Evolutionary conservation across 306 rosid species (phyloP).

Genomic region (Vachellia pachyceras): DNA sequence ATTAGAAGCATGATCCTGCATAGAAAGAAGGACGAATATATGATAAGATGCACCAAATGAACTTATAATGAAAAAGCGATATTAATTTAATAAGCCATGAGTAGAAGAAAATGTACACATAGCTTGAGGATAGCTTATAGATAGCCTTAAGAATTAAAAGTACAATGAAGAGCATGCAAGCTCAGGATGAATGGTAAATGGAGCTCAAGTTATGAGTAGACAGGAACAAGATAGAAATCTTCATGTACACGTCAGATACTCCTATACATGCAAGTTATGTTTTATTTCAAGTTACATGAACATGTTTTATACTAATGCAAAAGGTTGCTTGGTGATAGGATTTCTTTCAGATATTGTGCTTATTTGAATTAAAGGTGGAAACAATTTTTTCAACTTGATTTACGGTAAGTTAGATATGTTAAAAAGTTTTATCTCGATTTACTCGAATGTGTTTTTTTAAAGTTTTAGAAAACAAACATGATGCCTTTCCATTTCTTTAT

Average conservation of each 20-base stretch:
- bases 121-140: background rate
- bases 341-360: too few species aligned
- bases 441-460: too few species aligned
- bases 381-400: too few species aligned
- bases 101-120: background rate
- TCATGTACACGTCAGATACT: background rate
- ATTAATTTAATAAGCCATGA: background rate
- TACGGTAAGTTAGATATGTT: too few species aligned
- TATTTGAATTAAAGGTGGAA: too few species aligned
- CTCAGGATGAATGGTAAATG: background rate
- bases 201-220: background rate
- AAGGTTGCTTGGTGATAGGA: too few species aligned
- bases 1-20: conserved; percentile 59
- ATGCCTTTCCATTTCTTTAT: too few species aligned
- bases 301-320: too few species aligned
- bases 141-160: background rate
- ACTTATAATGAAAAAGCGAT: background rate
- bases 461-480: too few species aligned
- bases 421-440: too few species aligned
- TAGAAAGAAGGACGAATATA: background rate
- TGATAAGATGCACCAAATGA: conserved; percentile 11
- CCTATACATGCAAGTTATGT: too few species aligned
- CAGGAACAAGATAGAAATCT: background rate
- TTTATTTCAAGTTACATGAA: too few species aligned
- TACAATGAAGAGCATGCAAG: background rate